Percentiles rank a stretch among this genome's conserved stretches.
phyloP scores from a whole-genome alignment of 441 rosid genomes.

The Gossypium lobatum region DNA sequence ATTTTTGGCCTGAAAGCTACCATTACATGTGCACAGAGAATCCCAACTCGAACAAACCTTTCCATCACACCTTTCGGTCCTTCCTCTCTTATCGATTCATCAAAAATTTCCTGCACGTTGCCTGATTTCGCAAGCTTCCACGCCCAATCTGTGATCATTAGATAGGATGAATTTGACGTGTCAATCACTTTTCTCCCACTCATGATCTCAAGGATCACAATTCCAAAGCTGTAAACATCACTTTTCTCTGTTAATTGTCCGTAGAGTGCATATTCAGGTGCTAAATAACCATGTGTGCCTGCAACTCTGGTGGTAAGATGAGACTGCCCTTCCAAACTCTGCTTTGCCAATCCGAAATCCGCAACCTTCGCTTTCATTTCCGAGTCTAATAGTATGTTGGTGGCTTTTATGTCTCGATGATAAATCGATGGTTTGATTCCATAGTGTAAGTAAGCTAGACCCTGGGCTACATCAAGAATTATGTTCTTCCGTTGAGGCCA shows the following conservation, averaged over 20 bases:
- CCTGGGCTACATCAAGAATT: slow-evolving; percentile 53
- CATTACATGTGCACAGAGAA: slow-evolving; percentile 63
- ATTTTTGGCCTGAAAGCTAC: slow-evolving; percentile 57
- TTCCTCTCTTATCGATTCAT: slow-evolving; percentile 31
- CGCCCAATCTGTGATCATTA: slow-evolving; percentile 60
- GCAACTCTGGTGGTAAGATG: slow-evolving; percentile 62
- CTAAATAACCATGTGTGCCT: slow-evolving; percentile 57
- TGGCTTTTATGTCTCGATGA: slow-evolving; percentile 58
- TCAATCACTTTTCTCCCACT: slow-evolving; percentile 55
- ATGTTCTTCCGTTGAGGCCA: slow-evolving; percentile 58
- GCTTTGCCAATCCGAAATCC: slow-evolving; percentile 58
- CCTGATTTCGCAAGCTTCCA: slow-evolving; percentile 43
- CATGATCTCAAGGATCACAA: slow-evolving; percentile 48
- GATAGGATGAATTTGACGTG: slow-evolving; percentile 28
- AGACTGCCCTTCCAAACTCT: slow-evolving; percentile 45
- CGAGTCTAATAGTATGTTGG: slow-evolving; percentile 45
- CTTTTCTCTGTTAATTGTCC: slow-evolving; percentile 62
- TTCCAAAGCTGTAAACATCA: slow-evolving; percentile 60
- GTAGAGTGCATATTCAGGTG: slow-evolving; percentile 56
- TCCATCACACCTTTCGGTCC: slow-evolving; percentile 54
- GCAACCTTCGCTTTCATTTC: slow-evolving; percentile 47
- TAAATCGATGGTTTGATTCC: slow-evolving; percentile 55
- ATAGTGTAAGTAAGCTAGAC: slow-evolving; percentile 50
- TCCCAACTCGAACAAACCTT: slow-evolving; percentile 56
- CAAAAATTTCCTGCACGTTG: slow-evolving; percentile 29